phyloP scores from a whole-genome alignment of 1,284 basidiomycete species.

The Pholiota adiposa region DNA sequence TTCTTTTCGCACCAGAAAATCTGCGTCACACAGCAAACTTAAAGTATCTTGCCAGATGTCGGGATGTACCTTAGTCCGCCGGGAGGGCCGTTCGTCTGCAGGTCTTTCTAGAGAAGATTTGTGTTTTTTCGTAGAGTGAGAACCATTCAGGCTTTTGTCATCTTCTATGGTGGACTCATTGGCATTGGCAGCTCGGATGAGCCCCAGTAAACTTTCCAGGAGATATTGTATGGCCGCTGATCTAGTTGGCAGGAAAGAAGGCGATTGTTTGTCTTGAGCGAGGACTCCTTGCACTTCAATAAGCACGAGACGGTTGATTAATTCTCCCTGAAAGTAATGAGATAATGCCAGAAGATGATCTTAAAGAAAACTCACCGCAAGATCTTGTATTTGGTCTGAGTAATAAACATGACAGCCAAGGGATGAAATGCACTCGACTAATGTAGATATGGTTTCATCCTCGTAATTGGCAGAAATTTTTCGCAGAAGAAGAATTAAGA shows the following conservation, averaged over 20 bases:
- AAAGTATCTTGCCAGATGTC: conserved; percentile 91
- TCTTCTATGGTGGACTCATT: conserved; percentile 41
- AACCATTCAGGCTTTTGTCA: conserved; percentile 12
- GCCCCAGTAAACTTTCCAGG: conserved; percentile 70
- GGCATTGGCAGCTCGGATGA: conserved; percentile 70
- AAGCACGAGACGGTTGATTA: conserved; percentile 76
- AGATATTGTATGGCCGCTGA: conserved; percentile 77
- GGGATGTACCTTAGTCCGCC: conserved; percentile 75
- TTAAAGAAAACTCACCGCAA: conserved; percentile 53
- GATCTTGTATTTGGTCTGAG: conserved; percentile 94
- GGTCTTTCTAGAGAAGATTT: conserved; percentile 13
- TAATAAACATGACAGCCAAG: conserved; percentile 93
- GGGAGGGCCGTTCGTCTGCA: conserved; percentile 40
- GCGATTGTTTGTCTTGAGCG: conserved; percentile 41
- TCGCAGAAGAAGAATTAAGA: conserved; percentile 77
- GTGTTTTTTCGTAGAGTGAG: conserved; percentile 7
- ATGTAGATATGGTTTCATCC: conserved; percentile 71
- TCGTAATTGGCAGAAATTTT: conserved; percentile 65
- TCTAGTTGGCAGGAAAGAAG: conserved; percentile 49
- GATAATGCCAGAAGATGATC: not conserved
- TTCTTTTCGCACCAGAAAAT: conserved; percentile 75
- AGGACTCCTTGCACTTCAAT: conserved; percentile 69
- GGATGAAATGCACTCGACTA: conserved; percentile 84
- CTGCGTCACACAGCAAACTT: conserved; percentile 78
- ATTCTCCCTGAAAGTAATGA: conserved; percentile 58